phyloP scores from a whole-genome alignment of 352 stramenopile genomes.

The Hyaloperonospora arabidopsidis region DNA sequence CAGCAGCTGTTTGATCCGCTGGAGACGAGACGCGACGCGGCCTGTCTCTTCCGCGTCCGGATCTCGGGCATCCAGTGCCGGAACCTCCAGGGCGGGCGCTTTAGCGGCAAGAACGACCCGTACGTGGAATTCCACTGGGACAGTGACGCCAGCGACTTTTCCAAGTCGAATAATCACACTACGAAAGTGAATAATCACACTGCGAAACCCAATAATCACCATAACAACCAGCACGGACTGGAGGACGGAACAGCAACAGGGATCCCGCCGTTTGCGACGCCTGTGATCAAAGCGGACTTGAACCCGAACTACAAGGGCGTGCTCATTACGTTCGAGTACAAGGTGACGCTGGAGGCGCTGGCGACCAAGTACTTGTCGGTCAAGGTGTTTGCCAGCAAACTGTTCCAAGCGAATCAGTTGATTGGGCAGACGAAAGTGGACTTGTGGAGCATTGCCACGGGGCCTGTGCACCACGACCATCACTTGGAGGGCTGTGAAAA shows the following conservation, averaged over 20 bases:
- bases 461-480: constrained; percentile 83
- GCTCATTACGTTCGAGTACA: constrained; percentile 84
- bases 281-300: constrained; percentile 78
- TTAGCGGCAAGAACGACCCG: constrained; percentile 79
- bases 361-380: constrained; percentile 52
- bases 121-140: constrained; percentile 88
- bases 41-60: constrained; percentile 77
- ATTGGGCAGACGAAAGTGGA: constrained; percentile 75
- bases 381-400: constrained; percentile 81
- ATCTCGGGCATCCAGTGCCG: constrained; percentile 85
- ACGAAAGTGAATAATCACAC: no score
- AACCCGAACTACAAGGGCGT: constrained; percentile 86
- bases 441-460: constrained; percentile 74
- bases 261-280: constrained; percentile 63
- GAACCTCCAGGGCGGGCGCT: constrained; percentile 70
- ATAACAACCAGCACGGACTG: no score
- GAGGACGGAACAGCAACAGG: no score
- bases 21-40: constrained; percentile 44
- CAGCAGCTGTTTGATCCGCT: constrained; percentile 60
- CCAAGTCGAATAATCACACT: no score
- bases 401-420: constrained; percentile 67
- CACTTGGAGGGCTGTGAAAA: constrained; percentile 82
- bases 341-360: constrained; percentile 47
- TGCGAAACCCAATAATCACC: no score
- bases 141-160: no score